A percentile compares a stretch with the other conserved stretches of the same genome.
phyloP scores from a whole-genome alignment of 2,329 filamentous ascomycete species.

The Tolypocladium endophyticum region DNA sequence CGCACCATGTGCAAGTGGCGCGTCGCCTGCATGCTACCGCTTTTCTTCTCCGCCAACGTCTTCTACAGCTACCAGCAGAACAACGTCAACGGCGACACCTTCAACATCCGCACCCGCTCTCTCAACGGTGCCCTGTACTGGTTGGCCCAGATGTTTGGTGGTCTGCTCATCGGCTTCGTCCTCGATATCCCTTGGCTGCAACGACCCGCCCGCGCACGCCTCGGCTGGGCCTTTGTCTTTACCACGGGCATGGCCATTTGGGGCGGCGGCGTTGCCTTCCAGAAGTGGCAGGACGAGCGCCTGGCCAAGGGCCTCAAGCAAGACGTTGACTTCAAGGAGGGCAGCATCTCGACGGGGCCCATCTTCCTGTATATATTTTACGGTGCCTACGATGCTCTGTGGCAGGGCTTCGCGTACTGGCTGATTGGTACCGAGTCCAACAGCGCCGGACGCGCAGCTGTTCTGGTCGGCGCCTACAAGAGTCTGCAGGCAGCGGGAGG shows the following conservation, averaged over 20 bases:
- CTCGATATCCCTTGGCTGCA: slow-evolving; percentile 31
- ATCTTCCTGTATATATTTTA: slow-evolving; percentile 65
- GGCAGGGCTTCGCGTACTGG: slow-evolving; percentile 58
- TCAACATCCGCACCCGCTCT: slow-evolving; percentile 42
- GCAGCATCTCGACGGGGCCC: slow-evolving; percentile 43
- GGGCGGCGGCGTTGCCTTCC: slow-evolving; percentile 55
- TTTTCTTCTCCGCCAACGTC: slow-evolving; percentile 44
- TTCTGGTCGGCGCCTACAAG: slow-evolving; percentile 36
- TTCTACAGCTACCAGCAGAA: slow-evolving; percentile 49
- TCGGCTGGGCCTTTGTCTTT: slow-evolving; percentile 35
- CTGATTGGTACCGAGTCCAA: slow-evolving; percentile 35
- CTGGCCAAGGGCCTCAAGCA: slow-evolving; percentile 27
- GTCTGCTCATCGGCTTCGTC: slow-evolving; percentile 31
- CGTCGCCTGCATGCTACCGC: slow-evolving; percentile 35
- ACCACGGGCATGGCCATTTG: slow-evolving; percentile 41
- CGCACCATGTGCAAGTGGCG: slow-evolving; percentile 30
- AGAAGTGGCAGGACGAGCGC: slow-evolving; percentile 40
- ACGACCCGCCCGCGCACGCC: slow-evolving; percentile 32
- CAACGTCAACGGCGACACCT: slow-evolving; percentile 41
- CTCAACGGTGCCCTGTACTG: slow-evolving; percentile 44
- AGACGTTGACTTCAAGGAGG: slow-evolving; percentile 35
- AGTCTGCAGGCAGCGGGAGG: slow-evolving; percentile 30
- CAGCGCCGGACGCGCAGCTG: slow-evolving; percentile 26
- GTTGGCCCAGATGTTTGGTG: slow-evolving; percentile 44
- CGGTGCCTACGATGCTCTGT: slow-evolving; percentile 56